Evolutionary conservation across 192 early-diverging fungal genomes (phyloP).

Genomic region (Coemansia furcata): DNA sequence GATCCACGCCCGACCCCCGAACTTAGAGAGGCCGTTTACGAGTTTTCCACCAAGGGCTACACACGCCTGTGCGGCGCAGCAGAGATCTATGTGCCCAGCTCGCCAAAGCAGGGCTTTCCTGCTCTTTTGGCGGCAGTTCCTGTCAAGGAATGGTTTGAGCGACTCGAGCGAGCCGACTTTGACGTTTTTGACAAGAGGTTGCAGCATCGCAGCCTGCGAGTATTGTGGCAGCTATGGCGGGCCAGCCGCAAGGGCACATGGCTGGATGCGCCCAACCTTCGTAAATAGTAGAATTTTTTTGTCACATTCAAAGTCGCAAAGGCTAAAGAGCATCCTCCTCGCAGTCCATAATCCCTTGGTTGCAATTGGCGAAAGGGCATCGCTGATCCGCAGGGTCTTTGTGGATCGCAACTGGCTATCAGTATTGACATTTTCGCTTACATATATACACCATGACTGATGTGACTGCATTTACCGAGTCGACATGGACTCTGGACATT

Average conservation of each 20-base stretch:
- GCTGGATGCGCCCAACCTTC: constrained; percentile 24
- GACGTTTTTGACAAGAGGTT: constrained; percentile 75
- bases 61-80: constrained; percentile 72
- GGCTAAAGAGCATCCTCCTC: neutral
- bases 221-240: constrained; percentile 44
- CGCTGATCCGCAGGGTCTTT: neutral
- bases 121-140: constrained; percentile 73
- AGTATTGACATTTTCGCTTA: neutral
- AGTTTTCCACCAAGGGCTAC: constrained; percentile 76
- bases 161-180: constrained; percentile 77
- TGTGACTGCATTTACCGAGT: neutral
- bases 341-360: constrained; percentile 2
- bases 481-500: neutral
- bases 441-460: neutral
- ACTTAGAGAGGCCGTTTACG: constrained; percentile 79
- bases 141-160: constrained; percentile 67
- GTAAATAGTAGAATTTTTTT: neutral
- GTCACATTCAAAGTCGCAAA: neutral
- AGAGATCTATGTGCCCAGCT: constrained; percentile 59
- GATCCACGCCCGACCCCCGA: constrained; percentile 54
- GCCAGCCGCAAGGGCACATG: constrained; percentile 41
- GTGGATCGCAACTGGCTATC: neutral
- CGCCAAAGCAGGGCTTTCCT: constrained; percentile 64
- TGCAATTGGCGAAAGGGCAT: neutral
- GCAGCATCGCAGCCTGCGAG: constrained; percentile 49